Conservation (phyloP, 345 rosid species). For the Abelmoschus esculentus region DNA sequence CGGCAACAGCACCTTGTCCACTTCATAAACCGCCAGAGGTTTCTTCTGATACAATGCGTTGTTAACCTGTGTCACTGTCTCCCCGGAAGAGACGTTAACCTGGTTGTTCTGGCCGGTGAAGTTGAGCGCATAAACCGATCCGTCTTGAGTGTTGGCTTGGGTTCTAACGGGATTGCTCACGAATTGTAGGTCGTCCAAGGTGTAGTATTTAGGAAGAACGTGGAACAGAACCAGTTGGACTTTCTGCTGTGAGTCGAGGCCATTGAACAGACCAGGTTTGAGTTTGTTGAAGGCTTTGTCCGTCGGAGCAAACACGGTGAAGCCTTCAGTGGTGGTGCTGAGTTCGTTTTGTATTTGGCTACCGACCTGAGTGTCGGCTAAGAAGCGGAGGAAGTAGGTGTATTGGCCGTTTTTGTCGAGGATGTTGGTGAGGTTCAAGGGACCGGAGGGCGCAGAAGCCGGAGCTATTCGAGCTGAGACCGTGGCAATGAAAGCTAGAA, state of each 20-base stretch:
- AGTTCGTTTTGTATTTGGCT: constrained; percentile 57
- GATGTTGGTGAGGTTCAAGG: constrained; percentile 59
- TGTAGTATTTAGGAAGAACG: constrained; percentile 49
- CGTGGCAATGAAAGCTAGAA: constrained; percentile 27
- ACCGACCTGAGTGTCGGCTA: constrained; percentile 45
- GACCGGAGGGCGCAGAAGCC: constrained; percentile 46
- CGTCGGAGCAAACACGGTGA: constrained; percentile 80
- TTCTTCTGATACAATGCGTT: constrained; percentile 36
- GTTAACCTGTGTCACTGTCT: constrained; percentile 52
- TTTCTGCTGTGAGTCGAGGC: constrained; percentile 35
- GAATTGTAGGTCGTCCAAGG: constrained; percentile 36
- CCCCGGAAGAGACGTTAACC: constrained; percentile 69
- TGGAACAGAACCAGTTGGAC: constrained; percentile 60
- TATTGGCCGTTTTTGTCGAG: constrained; percentile 65
- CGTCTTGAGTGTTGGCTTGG: constrained; percentile 43
- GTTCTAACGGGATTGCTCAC: constrained; percentile 81
- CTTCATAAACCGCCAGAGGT: constrained; percentile 73
- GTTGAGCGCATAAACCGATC: constrained; percentile 44
- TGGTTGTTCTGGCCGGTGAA: constrained; percentile 62
- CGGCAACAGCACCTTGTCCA: constrained; percentile 76
- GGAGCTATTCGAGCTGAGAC: constrained; percentile 41
- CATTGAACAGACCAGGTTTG: constrained; percentile 44
- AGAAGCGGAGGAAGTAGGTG: constrained; percentile 44
- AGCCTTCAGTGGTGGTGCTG: constrained; percentile 62
- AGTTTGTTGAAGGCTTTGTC: constrained; percentile 81